A percentile compares a stretch with the other conserved stretches of the same genome.
Evolutionary conservation across 768 basidiomycete genomes (phyloP).

Genomic region (Rhodosporidiobolus odoratus): DNA sequence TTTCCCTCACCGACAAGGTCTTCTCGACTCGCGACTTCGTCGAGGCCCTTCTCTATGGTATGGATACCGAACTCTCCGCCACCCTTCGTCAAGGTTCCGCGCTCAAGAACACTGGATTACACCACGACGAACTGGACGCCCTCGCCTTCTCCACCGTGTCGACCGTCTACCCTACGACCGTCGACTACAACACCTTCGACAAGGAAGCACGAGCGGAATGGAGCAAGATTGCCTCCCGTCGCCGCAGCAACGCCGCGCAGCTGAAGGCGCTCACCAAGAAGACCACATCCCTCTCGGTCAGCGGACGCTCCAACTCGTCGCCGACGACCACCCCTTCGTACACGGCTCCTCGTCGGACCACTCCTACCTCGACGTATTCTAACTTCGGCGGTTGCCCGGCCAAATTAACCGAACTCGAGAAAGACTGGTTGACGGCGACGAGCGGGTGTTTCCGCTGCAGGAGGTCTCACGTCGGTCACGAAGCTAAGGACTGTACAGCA

Average conservation of each 20-base stretch:
- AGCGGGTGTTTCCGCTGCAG: too few relatives aligned
- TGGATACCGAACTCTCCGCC: neutral
- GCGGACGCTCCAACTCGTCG: too few relatives aligned
- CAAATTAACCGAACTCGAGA: too few relatives aligned
- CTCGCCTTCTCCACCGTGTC: neutral
- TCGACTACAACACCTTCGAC: conserved; percentile 2
- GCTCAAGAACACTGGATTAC: neutral
- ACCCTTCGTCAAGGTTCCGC: neutral
- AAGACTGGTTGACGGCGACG: too few relatives aligned
- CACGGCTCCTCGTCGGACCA: too few relatives aligned
- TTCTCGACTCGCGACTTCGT: neutral
- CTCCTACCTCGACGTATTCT: too few relatives aligned
- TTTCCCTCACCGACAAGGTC: neutral
- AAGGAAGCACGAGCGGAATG: neutral
- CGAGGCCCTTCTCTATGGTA: conserved; percentile 4
- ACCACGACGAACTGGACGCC: neutral
- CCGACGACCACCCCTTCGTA: too few relatives aligned
- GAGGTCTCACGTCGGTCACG: too few relatives aligned
- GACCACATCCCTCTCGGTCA: too few relatives aligned
- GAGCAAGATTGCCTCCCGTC: neutral
- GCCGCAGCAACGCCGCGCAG: neutral
- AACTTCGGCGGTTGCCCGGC: too few relatives aligned
- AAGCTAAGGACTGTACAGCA: too few relatives aligned
- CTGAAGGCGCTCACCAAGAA: neutral
- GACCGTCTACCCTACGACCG: too few relatives aligned